Evolutionary conservation across 2,329 filamentous ascomycete species (phyloP).

Genomic region (Penicillium italicum): DNA sequence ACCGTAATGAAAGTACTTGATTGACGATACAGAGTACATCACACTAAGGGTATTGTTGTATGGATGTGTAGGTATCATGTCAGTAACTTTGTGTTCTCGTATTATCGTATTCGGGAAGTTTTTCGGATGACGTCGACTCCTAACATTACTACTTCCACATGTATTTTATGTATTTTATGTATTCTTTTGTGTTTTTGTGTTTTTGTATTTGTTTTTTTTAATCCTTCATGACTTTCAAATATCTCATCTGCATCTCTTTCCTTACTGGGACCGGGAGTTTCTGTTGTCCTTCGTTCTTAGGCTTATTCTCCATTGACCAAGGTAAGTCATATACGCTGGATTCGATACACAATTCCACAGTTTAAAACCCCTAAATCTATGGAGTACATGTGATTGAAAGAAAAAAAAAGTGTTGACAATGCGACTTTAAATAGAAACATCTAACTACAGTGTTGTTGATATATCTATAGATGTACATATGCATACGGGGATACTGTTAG

Average conservation of each 20-base stretch:
- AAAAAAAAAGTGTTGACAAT: too few relatives aligned
- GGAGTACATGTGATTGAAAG: too few relatives aligned
- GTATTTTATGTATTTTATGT: too few relatives aligned
- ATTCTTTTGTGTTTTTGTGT: too few relatives aligned
- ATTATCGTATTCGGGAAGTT: not conserved
- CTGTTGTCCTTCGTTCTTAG: too few relatives aligned
- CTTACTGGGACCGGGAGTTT: too few relatives aligned
- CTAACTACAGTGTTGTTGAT: too few relatives aligned
- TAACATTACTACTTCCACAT: too few relatives aligned
- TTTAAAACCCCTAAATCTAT: not conserved
- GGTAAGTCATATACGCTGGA: not conserved
- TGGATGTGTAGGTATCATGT: not conserved
- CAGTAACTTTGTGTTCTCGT: not conserved
- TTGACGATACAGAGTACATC: not conserved
- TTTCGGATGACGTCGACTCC: constrained; percentile 1
- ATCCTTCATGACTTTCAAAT: not conserved
- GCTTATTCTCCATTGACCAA: not conserved
- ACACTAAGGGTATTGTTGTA: not conserved
- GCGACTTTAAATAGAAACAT: too few relatives aligned
- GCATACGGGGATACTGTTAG: too few relatives aligned
- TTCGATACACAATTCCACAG: not conserved
- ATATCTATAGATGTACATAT: not conserved
- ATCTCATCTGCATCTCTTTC: not conserved
- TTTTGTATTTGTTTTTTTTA: too few relatives aligned
- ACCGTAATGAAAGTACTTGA: not conserved